Evolutionary conservation across 1,284 basidiomycete genomes (phyloP).

Genomic region (Agroathelia rolfsii): DNA sequence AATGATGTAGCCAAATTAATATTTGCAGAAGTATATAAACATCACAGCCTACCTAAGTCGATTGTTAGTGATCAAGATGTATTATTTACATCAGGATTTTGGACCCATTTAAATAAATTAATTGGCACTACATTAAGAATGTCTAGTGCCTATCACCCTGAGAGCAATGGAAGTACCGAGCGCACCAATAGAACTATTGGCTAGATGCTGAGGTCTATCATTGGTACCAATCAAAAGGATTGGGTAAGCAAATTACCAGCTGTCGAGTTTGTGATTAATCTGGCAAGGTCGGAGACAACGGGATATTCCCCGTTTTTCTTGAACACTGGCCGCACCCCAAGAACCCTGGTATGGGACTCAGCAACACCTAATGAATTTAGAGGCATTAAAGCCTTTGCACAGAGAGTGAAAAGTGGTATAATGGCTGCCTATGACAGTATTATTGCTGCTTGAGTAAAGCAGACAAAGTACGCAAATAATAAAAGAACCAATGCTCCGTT

Average conservation of each 20-base stretch:
- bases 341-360: constrained; percentile 8
- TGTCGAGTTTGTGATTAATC: constrained; percentile 19
- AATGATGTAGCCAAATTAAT: constrained; percentile 29
- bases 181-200: constrained; percentile 17
- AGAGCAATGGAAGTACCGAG: constrained; percentile 29
- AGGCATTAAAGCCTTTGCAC: constrained; percentile 13
- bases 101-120: constrained; percentile 21
- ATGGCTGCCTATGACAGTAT: constrained; percentile 17
- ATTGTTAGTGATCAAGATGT: constrained; percentile 24
- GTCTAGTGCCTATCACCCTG: constrained; percentile 34
- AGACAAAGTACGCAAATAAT: constrained; percentile 14
- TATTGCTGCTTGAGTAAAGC: constrained; percentile 11
- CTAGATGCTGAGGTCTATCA: constrained; percentile 19
- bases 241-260: constrained; percentile 15
- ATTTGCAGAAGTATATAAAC: constrained; percentile 26
- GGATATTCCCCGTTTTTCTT: constrained; percentile 20
- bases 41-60: constrained; percentile 25
- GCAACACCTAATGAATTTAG: constrained; percentile 5
- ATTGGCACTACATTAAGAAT: constrained; percentile 26
- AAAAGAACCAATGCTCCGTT: constrained; percentile 5
- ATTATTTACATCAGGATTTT: constrained; percentile 26
- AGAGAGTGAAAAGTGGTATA: constrained; percentile 6
- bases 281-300: constrained; percentile 12
- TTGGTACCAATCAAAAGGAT: constrained; percentile 15
- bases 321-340: constrained; percentile 11